A percentile compares a stretch with the other conserved stretches of the same genome.
phyloP scores from a whole-genome alignment of 2,329 filamentous ascomycete genomes.

The Stachybotrys chartarum region DNA sequence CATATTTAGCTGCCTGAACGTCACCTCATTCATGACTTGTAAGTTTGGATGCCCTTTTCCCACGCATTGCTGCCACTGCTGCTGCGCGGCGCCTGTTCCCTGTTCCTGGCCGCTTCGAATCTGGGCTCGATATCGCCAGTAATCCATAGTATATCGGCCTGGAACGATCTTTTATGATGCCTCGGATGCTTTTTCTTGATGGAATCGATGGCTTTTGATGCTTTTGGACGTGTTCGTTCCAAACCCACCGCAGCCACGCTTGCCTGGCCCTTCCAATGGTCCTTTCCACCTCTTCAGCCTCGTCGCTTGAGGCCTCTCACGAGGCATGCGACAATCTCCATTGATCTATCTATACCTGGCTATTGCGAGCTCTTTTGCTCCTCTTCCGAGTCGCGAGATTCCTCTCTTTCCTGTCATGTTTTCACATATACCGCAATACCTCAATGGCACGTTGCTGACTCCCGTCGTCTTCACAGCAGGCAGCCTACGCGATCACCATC shows the following conservation, averaged over 20 bases:
- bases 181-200: conserved; percentile 23
- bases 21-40: conserved; percentile 43
- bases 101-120: conserved; percentile 29
- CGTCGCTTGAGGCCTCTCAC: conserved; percentile 34
- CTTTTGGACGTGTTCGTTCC: conserved; percentile 18
- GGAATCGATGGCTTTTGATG: conserved; percentile 25
- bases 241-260: conserved; percentile 10
- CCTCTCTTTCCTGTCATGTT: conserved; percentile 12
- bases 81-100: conserved; percentile 25
- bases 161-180: conserved; percentile 13
- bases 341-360: conserved; percentile 19
- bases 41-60: conserved; percentile 28
- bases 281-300: conserved; percentile 37
- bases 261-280: conserved; percentile 33
- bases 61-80: conserved; percentile 14
- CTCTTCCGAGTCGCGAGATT: conserved; percentile 20
- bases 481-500: conserved; percentile 55
- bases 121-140: conserved; percentile 22
- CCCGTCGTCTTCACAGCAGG: conserved; percentile 27
- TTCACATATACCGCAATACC: conserved; percentile 8
- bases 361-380: conserved; percentile 8
- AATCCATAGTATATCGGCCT: conserved; percentile 26
- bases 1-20: conserved; percentile 26
- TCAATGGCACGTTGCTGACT: conserved; percentile 21
- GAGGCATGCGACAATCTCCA: conserved; percentile 36